Base-by-base conservation (phyloP, 176 grass and related monocot genomes). In the Ensete ventricosum region DNA sequence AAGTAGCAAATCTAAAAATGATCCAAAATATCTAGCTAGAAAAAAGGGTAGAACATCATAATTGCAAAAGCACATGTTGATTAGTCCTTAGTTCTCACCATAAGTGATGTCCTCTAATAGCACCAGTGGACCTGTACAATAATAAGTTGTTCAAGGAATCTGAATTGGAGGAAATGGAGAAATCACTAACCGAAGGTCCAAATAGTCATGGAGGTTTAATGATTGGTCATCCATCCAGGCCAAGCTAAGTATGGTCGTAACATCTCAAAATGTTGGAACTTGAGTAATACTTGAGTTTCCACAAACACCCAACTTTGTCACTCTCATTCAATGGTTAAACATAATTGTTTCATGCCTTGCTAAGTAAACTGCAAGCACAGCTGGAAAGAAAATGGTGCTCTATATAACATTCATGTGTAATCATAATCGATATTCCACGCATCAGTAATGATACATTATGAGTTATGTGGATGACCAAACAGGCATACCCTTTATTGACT, bases 41-140 rank as follows among this genome's bases (percentile, higher is more conserved):
- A 70, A 71, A 59, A 7, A 22, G 58, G 17, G 8, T 24, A 54
- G 25, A 65, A 60, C 7, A 20, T 9, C 11, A 52, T 76, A 50
- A 55, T 25, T 50, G 27, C 50, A 43, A 29, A 16, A 48, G 81
- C 7, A 62, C 75, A 19, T 65, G 4, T 65, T 55, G 9, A 81
- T 27, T 34, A 29, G 70, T 73, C 72, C 52, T 70, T 77, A 16
- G 55, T 24, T 62, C 43, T 70, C 69, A 99, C 95, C 95, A 94
- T 99, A 82, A 91, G 91, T 62, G 95, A 91, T 20, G 94, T 91
- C 70, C 95, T 87, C 81, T 89, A 91, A 81, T 99, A 99, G 74
- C 95, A 99, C 95, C 95, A 94, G 82, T 94, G 95, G 7, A 90
- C 95, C 78, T 99, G 95, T 24, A 99, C 91, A 76, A 99, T 86